These are phyloP conservation scores for Ogataea salicorniae DNA, from an alignment of 805 yeast genomes.

Conservation along the genomic window DNA sequence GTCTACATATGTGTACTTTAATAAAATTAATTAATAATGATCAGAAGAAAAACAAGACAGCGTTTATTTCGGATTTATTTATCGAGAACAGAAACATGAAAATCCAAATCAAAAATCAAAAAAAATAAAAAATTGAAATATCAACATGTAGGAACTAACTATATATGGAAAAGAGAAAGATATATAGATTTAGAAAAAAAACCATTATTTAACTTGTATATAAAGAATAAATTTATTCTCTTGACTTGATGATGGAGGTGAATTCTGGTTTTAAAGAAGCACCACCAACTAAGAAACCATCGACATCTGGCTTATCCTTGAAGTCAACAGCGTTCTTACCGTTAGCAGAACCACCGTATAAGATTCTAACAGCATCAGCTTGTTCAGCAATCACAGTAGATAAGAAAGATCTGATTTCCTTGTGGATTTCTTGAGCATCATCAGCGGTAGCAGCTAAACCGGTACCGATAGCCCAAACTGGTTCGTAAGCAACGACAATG, in stretches of 20 bases:
- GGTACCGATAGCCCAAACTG: conserved; percentile 99
- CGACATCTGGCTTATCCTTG: conserved; percentile 90
- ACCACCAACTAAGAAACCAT: conserved; percentile 99
- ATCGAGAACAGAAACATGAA: too few species aligned
- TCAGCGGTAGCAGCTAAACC: conserved; percentile 98
- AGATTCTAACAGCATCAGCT: conserved; percentile 79
- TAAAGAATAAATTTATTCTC: conserved; percentile 44
- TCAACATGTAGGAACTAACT: too few species aligned
- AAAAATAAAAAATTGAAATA: too few species aligned
- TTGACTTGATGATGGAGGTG: conserved; percentile 88
- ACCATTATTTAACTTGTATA: not conserved
- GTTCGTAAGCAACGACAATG: conserved; percentile 96
- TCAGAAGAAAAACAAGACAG: too few species aligned
- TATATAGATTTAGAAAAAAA: not conserved
- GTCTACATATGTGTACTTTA: too few species aligned
- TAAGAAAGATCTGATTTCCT: conserved; percentile 79
- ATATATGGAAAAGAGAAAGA: not conserved
- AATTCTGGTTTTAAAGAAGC: conserved; percentile 98
- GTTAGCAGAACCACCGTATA: conserved; percentile 98
- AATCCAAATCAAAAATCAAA: too few species aligned
- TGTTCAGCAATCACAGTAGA: conserved; percentile 72
- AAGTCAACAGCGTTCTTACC: conserved; percentile 88
- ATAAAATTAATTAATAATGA: too few species aligned
- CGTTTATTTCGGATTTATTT: too few species aligned
- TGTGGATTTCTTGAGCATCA: conserved; percentile 96